Evolutionary conservation across 805 yeast genomes (phyloP), one percentile per base, ranked within the genome.

Genomic region (Sugiyamaella mastotermitis): DNA sequence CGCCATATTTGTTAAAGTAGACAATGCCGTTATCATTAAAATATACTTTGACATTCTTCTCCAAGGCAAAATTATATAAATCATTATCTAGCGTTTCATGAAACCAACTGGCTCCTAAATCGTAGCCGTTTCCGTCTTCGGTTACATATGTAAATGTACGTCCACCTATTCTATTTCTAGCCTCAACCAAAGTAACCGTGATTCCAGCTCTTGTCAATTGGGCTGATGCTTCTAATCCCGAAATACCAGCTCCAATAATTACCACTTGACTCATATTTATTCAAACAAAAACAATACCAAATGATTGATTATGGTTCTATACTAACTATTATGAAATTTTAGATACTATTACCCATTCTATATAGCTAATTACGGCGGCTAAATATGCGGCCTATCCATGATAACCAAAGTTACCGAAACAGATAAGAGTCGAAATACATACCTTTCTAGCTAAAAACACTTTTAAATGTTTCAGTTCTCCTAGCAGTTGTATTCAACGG

Each of bases 61-160:
- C 46, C 7, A 56, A 58, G 4, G 65, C 76, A 38, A 71, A 73
- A 31, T 71, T 68, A 50, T 83, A 78, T 16, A 83, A 62, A 1
- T 70, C 68, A 55, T 86, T 86, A 22, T 71, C 65, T 28, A 85
- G 60, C 0, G 87, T 75, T 47, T 85, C 95, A 54, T 86, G 96
- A 53, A 83, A 83, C 96, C 96, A 86, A 4, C 87, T 73, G 0
- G 94, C 95, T 0, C 96, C 96, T n/a, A 85, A 47, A 55, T 86
- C 30, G 65, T 23, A 23, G 26, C n/a, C 67, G 1, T 83, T 74
- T 11, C 61, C 10, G 10, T 23, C 26, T 23, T 23, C 26, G 48
- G 5, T 80, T 56, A 39, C 94, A 28, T 11, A 9, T 9, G n/a
- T 28, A 28, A 9, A 11, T 28, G 15, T 56, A 44, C 94, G 59